Evolutionary conservation across 2,329 filamentous ascomycete genomes (phyloP).

Genomic region (Nigrospora oryzae): DNA sequence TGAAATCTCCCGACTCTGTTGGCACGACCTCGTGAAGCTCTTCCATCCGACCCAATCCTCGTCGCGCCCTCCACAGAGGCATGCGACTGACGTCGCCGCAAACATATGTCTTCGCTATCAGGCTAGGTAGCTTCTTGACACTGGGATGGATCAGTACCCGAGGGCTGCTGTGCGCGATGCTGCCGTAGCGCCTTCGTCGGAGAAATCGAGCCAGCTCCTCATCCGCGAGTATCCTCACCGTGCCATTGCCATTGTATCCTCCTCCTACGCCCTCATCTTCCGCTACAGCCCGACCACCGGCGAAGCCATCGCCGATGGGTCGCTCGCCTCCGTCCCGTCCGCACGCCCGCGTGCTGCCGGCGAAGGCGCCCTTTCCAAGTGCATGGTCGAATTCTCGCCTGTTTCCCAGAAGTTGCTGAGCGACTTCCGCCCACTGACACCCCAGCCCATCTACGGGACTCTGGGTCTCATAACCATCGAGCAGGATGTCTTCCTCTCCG

Average conservation of each 20-base stretch:
- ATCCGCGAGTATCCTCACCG: conserved; percentile 82
- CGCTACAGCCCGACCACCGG: conserved; percentile 63
- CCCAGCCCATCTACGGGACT: conserved; percentile 72
- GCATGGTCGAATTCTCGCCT: conserved; percentile 81
- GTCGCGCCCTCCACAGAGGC: background rate
- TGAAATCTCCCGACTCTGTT: too few relatives aligned
- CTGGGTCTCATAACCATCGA: conserved; percentile 79
- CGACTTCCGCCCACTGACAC: conserved; percentile 69
- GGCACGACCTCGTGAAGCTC: too few relatives aligned
- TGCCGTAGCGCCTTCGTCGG: conserved; percentile 13
- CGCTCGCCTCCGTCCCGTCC: conserved; percentile 43
- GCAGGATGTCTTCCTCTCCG: conserved; percentile 81
- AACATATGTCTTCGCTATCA: background rate
- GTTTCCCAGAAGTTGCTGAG: conserved; percentile 56
- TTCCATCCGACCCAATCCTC: too few relatives aligned
- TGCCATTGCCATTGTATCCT: conserved; percentile 76
- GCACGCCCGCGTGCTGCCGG: conserved; percentile 31
- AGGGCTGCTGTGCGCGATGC: conserved; percentile 6
- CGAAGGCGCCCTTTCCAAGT: conserved; percentile 47
- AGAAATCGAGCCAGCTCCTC: conserved; percentile 67
- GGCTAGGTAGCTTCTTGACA: conserved; percentile 1
- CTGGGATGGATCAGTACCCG: conserved; percentile 6
- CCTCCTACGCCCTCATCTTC: conserved; percentile 75
- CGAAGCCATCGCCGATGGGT: conserved; percentile 51
- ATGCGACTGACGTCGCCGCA: background rate